Conservation (phyloP, 768 basidiomycete species). For the Naganishia antarctica region DNA sequence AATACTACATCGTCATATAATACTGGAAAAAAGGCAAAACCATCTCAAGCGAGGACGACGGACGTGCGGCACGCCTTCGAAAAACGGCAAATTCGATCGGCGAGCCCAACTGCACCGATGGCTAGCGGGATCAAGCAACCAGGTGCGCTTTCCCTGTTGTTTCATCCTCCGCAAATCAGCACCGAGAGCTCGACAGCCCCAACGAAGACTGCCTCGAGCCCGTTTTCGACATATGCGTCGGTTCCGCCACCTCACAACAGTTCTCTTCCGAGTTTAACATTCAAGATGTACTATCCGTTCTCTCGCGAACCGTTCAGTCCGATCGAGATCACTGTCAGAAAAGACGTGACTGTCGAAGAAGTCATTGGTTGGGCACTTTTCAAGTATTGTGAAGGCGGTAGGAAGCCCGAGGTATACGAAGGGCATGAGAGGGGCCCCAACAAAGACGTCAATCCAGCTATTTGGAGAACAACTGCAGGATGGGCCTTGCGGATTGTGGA, state of each 20-base stretch:
- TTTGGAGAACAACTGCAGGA: conserved; percentile 66
- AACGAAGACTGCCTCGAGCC: conserved; percentile 63
- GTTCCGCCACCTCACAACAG: conserved; percentile 69
- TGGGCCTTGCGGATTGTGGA: conserved; percentile 94
- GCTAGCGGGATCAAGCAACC: neutral
- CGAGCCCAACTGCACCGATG: neutral
- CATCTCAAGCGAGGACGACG: neutral
- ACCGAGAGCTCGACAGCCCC: conserved; percentile 22
- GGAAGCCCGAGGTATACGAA: conserved; percentile 71
- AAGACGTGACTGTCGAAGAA: conserved; percentile 89
- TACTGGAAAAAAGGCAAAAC: conserved; percentile 21
- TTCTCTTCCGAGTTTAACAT: conserved; percentile 59
- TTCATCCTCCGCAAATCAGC: conserved; percentile 56
- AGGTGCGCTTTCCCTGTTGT: conserved; percentile 53
- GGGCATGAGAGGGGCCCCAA: conserved; percentile 55
- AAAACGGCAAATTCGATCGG: conserved; percentile 26
- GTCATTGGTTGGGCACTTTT: conserved; percentile 88
- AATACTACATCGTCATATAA: conserved; percentile 18
- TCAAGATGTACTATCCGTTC: conserved; percentile 81
- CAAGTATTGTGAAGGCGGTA: conserved; percentile 86
- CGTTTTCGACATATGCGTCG: conserved; percentile 76
- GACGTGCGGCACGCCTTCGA: conserved; percentile 28
- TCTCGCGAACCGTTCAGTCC: conserved; percentile 58
- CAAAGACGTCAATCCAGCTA: conserved; percentile 60
- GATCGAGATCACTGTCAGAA: conserved; percentile 70